These are phyloP conservation scores for Peniophora sp. DNA, from an alignment of 1,284 basidiomycete species.

Conservation along the genomic window DNA sequence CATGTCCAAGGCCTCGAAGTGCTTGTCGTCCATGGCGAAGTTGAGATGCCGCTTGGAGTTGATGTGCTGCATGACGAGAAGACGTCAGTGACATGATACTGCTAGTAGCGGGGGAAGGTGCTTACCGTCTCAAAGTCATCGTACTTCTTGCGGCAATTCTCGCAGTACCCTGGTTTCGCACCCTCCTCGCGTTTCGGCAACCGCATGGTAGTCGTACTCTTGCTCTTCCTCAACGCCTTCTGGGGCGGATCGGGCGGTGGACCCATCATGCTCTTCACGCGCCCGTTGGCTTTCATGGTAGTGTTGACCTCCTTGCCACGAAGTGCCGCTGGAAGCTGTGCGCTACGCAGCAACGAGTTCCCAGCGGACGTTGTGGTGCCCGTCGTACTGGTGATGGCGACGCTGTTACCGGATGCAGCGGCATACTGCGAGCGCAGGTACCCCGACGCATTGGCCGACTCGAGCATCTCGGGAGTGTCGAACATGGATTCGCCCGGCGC, in stretches of 20 bases:
- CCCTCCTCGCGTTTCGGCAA: conserved; percentile 75
- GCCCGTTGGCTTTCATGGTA: conserved; percentile 24
- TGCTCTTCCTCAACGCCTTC: conserved; percentile 57
- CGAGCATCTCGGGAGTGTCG: conserved; percentile 35
- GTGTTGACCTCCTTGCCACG: conserved; percentile 58
- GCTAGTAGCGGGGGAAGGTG: conserved; percentile 9
- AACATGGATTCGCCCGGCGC: conserved; percentile 34
- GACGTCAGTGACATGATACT: conserved; percentile 1
- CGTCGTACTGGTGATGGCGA: conserved; percentile 83
- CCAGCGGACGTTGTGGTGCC: conserved; percentile 78
- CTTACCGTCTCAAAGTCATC: conserved; percentile 80
- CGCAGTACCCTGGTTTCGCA: conserved; percentile 94
- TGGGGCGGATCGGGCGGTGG: conserved; percentile 55
- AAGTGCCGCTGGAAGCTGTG: conserved; percentile 44
- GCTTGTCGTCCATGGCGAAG: conserved; percentile 75
- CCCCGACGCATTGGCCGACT: conserved; percentile 61
- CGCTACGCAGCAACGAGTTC: conserved; percentile 27
- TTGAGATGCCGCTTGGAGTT: conserved; percentile 72
- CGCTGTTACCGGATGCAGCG: conserved; percentile 93
- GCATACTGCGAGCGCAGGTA: conserved; percentile 64
- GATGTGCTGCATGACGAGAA: conserved; percentile 56
- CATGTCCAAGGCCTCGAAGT: conserved; percentile 80
- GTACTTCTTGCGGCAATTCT: conserved; percentile 91
- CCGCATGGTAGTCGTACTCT: conserved; percentile 69
- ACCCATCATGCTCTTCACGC: conserved; percentile 41